phyloP scores from a whole-genome alignment of 176 grass and related monocot species.

The Paspalum vaginatum region DNA sequence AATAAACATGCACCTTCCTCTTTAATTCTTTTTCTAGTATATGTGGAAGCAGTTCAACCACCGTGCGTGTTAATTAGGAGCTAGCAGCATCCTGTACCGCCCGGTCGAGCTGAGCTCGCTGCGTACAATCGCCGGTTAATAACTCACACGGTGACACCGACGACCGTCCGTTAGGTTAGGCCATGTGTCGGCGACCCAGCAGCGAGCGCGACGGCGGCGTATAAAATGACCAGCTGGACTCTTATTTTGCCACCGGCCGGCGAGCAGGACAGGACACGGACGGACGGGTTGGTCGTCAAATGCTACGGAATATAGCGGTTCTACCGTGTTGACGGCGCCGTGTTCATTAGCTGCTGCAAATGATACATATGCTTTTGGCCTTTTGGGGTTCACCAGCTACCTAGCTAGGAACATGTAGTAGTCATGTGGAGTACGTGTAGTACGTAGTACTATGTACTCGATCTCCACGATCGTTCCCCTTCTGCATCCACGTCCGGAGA shows the following conservation, averaged over 20 bases:
- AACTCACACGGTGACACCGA: conserved; percentile 15
- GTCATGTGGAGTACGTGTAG: too few relatives aligned
- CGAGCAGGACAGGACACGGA: conserved; percentile 11
- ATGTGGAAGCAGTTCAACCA: not conserved
- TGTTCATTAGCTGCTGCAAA: not conserved
- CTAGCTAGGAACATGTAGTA: not conserved
- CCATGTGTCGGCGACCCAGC: not conserved
- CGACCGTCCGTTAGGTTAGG: conserved; percentile 37
- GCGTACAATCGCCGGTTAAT: not conserved
- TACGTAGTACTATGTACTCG: too few relatives aligned
- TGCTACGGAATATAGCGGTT: conserved; percentile 23
- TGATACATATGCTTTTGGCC: conserved; percentile 5
- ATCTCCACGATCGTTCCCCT: too few relatives aligned
- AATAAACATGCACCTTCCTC: not conserved
- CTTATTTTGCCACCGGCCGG: conserved; percentile 12
- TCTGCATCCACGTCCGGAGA: too few relatives aligned
- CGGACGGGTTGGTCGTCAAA: not conserved
- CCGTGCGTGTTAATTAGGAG: not conserved
- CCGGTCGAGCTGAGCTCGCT: not conserved
- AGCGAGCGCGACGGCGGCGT: not conserved
- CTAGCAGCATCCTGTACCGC: not conserved
- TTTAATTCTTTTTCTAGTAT: not conserved
- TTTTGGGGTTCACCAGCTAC: too few relatives aligned
- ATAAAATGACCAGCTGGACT: conserved; percentile 26
- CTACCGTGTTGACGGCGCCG: conserved; percentile 24